Evolutionary conservation across 345 rosid species (phyloP), one percentile per base, ranked within the genome.

Genomic region (Lumnitzera racemosa): DNA sequence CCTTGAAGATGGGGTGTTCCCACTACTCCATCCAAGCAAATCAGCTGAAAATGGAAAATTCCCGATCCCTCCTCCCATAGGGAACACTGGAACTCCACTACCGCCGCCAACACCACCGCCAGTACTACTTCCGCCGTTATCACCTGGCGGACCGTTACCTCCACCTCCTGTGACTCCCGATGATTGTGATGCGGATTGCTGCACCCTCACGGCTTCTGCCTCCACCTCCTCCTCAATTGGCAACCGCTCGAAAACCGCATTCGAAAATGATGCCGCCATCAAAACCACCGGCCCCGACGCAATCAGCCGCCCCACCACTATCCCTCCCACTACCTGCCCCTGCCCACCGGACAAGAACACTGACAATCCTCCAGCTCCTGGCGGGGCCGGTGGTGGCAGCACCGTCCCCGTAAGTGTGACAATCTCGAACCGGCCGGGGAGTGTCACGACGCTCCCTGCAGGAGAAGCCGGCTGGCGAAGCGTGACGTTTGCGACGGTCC

Each of bases 301-400:
- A 47, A 83, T 12, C 49, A 88, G 73, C 0, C 83, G 86, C 5
- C 84, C 91, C 48, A 79, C 87, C 16, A 88, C 88, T 24, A 71
- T 75, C 68, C 96, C 96, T 27, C 96, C 96, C 3, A 88, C 83
- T 48, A 88, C 91, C 76, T 85, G 91, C 12, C 96, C 96, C 71
- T 83, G 89, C 53, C 80, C 91, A 2, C 96, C 96, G 0, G 96
- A 71, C 72, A 88, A 53, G 62, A 83, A 88, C 67, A 88, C 81
- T 4, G 91, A 80, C 69, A 88, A 49, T 23, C 96, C 91, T 6
- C 96, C 88, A 0, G 91, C 87, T 15, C 84, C 76, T 0, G 96
- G 91, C 2, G 96, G 96, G 5, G 91, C 96, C 0, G 96, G 91
- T 0, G 96, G 91, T 25, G 96, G 96, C 51, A 88, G 86, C 59